Percentiles rank a stretch among this genome's conserved stretches.
Evolutionary conservation across 805 yeast genomes (phyloP).

Genomic region (Candida endomychidarum): DNA sequence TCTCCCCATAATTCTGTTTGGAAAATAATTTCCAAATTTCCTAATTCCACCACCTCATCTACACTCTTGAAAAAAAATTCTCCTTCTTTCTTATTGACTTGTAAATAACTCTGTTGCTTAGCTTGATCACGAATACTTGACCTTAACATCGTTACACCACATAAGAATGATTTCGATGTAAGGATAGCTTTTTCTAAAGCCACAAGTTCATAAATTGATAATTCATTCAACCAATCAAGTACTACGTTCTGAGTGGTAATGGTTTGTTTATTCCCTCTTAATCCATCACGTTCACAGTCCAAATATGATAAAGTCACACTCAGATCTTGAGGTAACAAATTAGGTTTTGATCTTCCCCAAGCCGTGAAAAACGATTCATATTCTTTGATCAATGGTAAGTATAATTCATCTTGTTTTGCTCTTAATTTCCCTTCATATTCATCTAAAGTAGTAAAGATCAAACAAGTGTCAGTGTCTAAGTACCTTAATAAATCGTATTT

Average conservation of each 20-base stretch:
- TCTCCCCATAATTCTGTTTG: conserved; percentile 97
- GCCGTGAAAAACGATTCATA: conserved; percentile 60
- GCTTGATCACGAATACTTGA: conserved; percentile 32
- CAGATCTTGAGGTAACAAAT: conserved; percentile 17
- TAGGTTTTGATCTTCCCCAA: conserved; percentile 16
- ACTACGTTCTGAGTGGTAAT: conserved; percentile 61
- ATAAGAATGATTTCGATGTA: conserved; percentile 80
- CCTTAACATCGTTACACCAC: conserved; percentile 70
- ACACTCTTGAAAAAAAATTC: conserved; percentile 42
- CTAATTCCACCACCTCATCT: conserved; percentile 73
- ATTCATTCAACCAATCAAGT: conserved; percentile 55
- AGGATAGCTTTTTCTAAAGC: conserved; percentile 89
- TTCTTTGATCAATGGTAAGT: conserved; percentile 69
- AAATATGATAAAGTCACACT: conserved; percentile 51
- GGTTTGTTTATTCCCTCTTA: conserved; percentile 77
- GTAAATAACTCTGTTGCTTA: conserved; percentile 26
- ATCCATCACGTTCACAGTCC: conserved; percentile 80
- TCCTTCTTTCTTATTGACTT: conserved; percentile 34
- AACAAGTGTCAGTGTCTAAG: conserved; percentile 89
- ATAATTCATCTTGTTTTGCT: conserved; percentile 72
- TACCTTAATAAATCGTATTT: conserved; percentile 68
- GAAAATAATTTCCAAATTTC: conserved; percentile 75
- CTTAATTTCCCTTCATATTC: conserved; percentile 87
- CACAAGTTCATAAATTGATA: conserved; percentile 76
- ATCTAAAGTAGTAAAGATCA: conserved; percentile 74